Evolutionary conservation across 495 filamentous ascomycete species (phyloP), one percentile per base, ranked within the genome.

Genomic region (Aspergillus funiculosus): DNA sequence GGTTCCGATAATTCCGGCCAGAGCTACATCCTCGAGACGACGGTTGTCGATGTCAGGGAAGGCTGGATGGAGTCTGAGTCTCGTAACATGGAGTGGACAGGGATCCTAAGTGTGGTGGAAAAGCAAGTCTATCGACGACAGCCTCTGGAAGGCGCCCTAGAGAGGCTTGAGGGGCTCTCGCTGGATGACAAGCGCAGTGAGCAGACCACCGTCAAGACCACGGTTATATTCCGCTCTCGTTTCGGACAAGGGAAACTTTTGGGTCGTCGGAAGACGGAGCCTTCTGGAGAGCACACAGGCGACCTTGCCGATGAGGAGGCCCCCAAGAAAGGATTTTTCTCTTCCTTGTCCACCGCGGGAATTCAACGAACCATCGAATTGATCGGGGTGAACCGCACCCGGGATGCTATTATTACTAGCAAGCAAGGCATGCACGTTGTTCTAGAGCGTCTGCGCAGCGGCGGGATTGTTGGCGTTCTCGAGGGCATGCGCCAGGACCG

Each of bases 351-450:
- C 4, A 89, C 86, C 9, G 76, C 75, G 4, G 83, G 87, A 7
- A 79, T 97, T 34, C 87, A 95, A 64, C 73, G 85, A 15, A 94
- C 83, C 45, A 94, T 99, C 57, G 92, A 99, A 70, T 66, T 82
- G 26, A 87, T 97, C 32, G 90, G 87, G 0, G 74, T 91, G 36
- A 86, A 80, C 46, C 81, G 88, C 43, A 94, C 92, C 40, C 76
- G 82, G 36, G 85, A 89, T 47, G 86, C 89, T 29, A 71, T 97
- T 43, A 72, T 83, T 43, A 94, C 90, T 59, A 90, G 86, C 60
- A 87, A 89, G 54, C 82, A 96, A 59, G 92, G 94, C 13, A 96
- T 99, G 92, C 86, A 83, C 43, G 80, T 96, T 31, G 91, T 99
- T 11, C 73, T 99, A 18, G 87, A 94, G 63, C 77, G 92, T 26